Evolutionary conservation across 345 rosid species (phyloP), one percentile per base, ranked within the genome.

Genomic region (Moringa oleifera): DNA sequence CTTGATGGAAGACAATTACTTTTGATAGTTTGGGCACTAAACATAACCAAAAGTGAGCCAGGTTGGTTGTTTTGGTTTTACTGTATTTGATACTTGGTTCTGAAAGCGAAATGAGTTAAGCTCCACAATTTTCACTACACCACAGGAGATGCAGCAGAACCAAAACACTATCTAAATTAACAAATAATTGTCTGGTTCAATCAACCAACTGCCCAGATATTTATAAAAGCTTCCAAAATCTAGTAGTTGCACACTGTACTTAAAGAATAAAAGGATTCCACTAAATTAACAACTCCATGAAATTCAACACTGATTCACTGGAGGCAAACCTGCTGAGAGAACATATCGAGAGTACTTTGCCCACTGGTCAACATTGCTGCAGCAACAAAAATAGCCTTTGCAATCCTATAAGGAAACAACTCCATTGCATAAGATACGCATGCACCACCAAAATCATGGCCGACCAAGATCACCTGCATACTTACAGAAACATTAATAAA

Each of bases 361-460:
- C 91, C 90, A 71, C 81, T 68, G 9, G 66, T 76, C 51, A 88
- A 69, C 99, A 94, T 88, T 21, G 95, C 80, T 15, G 99, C 99
- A 25, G 95, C 91, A 50, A 90, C 62, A 66, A 74, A 94, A 60
- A 88, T 65, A 51, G 96, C 92, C 79, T 86, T 94, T 1, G 91
- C 79, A 53, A 86, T 66, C 81, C 75, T 90, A 10, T 31, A 54
- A 65, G 97, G 93, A 79, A 86, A 88, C 66, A 82, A 63, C 79
- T 94, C 99, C 97, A 90, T 85, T 49, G 83, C 92, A 60, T 85
- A 84, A 9, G 95, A 86, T 59, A 86, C 60, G 63, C 99, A 90
- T 46, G 96, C 85, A 58, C 99, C 99, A 53, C 97, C 99, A 66
- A 94, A 83, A 77, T 94, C 97, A 15, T 90, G 99, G 36, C 97